Conservation (phyloP, 805 yeast genomes). For the Metschnikowia borealis region DNA sequence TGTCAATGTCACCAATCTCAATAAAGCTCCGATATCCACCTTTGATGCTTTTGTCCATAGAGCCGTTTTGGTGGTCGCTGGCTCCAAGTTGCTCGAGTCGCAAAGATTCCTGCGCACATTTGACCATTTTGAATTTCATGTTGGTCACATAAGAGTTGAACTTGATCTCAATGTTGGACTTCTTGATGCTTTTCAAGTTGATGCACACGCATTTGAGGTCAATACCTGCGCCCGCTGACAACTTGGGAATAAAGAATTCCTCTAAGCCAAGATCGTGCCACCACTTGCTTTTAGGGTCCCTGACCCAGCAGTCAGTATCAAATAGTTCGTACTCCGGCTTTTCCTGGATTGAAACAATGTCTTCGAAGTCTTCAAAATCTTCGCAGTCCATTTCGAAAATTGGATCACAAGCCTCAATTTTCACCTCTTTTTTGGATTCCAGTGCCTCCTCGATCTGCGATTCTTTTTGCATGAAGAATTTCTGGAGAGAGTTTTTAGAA, state of each 20-base stretch:
- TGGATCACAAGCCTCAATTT: neutral
- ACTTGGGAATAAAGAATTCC: neutral
- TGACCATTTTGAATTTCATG: neutral
- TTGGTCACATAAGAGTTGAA: neutral
- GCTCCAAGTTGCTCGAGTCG: neutral
- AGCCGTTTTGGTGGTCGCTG: neutral
- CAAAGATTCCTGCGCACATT: neutral
- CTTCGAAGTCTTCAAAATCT: neutral
- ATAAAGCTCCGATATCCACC: neutral
- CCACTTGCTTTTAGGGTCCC: neutral
- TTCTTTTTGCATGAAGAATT: neutral
- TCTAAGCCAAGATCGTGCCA: constrained; percentile 4
- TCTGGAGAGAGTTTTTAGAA: neutral
- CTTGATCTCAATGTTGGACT: neutral
- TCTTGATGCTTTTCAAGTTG: neutral
- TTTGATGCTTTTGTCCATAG: neutral
- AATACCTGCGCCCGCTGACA: neutral
- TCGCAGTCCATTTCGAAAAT: neutral
- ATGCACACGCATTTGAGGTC: neutral
- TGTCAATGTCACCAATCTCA: neutral
- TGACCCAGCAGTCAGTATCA: neutral
- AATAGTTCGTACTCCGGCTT: neutral
- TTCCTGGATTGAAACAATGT: neutral
- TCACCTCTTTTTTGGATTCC: neutral
- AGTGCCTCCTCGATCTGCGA: neutral